Base-by-base conservation (phyloP, 2,329 filamentous ascomycete species). In the Verticillium zaregamsianum region DNA sequence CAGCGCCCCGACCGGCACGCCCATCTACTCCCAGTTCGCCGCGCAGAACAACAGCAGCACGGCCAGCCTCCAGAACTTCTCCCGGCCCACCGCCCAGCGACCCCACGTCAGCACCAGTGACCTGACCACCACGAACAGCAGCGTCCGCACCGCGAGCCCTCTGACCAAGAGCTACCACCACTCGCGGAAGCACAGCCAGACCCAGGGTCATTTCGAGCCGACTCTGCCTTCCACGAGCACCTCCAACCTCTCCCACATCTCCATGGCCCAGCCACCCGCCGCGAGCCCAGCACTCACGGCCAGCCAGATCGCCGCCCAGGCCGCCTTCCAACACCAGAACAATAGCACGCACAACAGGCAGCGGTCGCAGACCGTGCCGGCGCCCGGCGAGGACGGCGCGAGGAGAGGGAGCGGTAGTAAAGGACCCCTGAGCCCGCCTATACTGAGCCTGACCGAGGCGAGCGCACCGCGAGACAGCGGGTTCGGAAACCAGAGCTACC, bases 221-320 rank as follows among this genome's bases (percentile, higher is more conserved):
- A 87, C 84, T 25, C 78, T 93, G 57, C 89, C 90, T 25, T 88
- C 86, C 3, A 84, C 84, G 55, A 82, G 77, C 68, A 78, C 75
- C 2, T 85, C 84, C 66, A 87, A 83, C 71, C 76, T 84, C 60
- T 80, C 80, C 31, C 80, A 84, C 49, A 71, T 82, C 63, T 74
- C 77, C 71, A 76, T 82, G 73, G 75, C 77, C 61, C 75, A 79
- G 59, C 71, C 74, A 69, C 87, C 74, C 75, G 76, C 76, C 54
- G 72, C 73, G 20, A 72, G 69, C 54, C 66, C 74, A 14, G 73
- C 79, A 31, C 74, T 86, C 64, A 82, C 82, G 2, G 86, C 90
- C n/a, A 92, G 90, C 73, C 89, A 92, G 73, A 92, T 93, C 66
- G 91, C 91, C 45, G 90, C 90, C 20, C 90, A 93, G 74, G 87